Evolutionary conservation across 352 stramenopile species (phyloP).

Genomic region (Globisporangium viniferum): DNA sequence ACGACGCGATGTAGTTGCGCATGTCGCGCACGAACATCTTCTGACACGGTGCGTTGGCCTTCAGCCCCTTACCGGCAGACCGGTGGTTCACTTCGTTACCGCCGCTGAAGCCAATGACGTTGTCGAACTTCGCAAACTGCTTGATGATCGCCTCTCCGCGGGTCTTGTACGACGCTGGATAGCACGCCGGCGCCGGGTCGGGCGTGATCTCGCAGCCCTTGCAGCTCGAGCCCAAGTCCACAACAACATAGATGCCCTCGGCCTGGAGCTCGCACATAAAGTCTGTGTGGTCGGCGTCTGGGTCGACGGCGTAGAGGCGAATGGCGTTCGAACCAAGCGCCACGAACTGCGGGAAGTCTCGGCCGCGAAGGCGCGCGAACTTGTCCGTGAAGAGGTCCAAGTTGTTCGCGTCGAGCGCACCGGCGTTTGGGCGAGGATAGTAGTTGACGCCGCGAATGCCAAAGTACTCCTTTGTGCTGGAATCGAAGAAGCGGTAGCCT

Average conservation of each 20-base stretch:
- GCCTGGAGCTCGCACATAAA: constrained; percentile 85
- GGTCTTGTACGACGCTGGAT: constrained; percentile 63
- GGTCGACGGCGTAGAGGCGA: constrained; percentile 81
- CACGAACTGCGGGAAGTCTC: constrained; percentile 65
- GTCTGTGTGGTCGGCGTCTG: constrained; percentile 56
- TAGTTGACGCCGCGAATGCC: constrained; percentile 78
- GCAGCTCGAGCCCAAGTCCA: constrained; percentile 65
- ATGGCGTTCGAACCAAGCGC: constrained; percentile 73
- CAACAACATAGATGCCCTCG: constrained; percentile 75
- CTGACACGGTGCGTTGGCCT: constrained; percentile 77
- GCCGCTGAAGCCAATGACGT: constrained; percentile 72
- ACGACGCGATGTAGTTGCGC: constrained; percentile 63
- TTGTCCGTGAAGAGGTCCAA: constrained; percentile 82
- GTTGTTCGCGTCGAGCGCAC: constrained; percentile 64
- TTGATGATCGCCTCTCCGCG: constrained; percentile 79
- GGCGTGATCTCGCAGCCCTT: constrained; percentile 60
- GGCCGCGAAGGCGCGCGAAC: constrained; percentile 60
- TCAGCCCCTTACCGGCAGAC: constrained; percentile 32
- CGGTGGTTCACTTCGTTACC: constrained; percentile 85
- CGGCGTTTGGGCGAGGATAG: constrained; percentile 82
- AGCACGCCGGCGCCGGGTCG: constrained; percentile 47
- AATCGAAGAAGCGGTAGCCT: constrained; percentile 80
- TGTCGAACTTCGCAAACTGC: constrained; percentile 80
- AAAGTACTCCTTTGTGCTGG: constrained; percentile 64
- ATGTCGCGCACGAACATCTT: constrained; percentile 90